A percentile compares a stretch with the other conserved stretches of the same genome.
Evolutionary conservation across 169 alveolate genomes (phyloP).

Genomic region (Perkinsus chesapeaki): DNA sequence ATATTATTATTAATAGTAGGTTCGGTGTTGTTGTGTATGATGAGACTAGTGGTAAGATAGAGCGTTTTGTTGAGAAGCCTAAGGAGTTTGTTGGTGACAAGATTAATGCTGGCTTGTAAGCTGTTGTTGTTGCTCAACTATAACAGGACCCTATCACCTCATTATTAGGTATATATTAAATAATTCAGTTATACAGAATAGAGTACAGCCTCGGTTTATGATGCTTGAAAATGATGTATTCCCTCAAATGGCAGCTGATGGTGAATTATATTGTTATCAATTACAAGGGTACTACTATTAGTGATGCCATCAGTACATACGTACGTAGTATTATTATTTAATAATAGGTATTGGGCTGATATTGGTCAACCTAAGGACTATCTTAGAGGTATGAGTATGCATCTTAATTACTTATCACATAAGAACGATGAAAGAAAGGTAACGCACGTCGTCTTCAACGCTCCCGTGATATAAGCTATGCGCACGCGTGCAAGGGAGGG

Average conservation of each 20-base stretch:
- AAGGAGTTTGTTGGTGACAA: slow-evolving; percentile 69
- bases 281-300: slow-evolving; percentile 57
- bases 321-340: slow-evolving; percentile 23
- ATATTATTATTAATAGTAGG: not conserved
- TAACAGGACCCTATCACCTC: too few relatives aligned
- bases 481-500: too few relatives aligned
- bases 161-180: slow-evolving; percentile 64
- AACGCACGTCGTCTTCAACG: too few relatives aligned
- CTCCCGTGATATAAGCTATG: too few relatives aligned
- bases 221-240: slow-evolving; percentile 90
- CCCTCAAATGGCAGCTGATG: slow-evolving; percentile 82
- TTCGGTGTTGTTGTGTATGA: slow-evolving; percentile 89
- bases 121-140: too few relatives aligned
- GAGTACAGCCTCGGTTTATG: slow-evolving; percentile 75
- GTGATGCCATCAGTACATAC: not conserved
- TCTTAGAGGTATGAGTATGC: slow-evolving; percentile 53
- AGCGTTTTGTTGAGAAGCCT: slow-evolving; percentile 90
- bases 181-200: slow-evolving; percentile 60
- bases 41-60: slow-evolving; percentile 60
- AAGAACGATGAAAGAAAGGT: slow-evolving; percentile 25
- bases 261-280: slow-evolving; percentile 48
- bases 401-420: slow-evolving; percentile 39
- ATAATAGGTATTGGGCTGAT: slow-evolving; percentile 77
- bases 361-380: slow-evolving; percentile 87
- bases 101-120: slow-evolving; percentile 72